These are phyloP conservation scores for Prunus mongolica DNA, from an alignment of 306 rosid species.

Conservation along the genomic window DNA sequence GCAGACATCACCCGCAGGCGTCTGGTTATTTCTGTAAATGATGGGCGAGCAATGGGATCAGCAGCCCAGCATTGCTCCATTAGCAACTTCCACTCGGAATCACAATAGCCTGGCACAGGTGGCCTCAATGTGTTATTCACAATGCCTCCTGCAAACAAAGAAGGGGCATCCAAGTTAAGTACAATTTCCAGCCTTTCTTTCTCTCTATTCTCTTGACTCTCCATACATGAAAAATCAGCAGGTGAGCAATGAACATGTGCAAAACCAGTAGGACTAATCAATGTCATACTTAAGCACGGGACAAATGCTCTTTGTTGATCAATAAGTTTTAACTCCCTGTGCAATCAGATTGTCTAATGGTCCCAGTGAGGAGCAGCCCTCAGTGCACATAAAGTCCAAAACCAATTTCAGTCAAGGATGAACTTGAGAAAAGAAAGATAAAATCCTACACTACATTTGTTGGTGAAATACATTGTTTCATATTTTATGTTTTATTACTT, in stretches of 20 bases:
- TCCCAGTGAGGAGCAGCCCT: not conserved
- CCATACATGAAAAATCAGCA: not conserved
- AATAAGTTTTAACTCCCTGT: not conserved
- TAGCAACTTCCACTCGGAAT: conserved; percentile 70
- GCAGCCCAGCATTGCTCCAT: conserved; percentile 97
- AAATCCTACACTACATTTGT: too few relatives aligned
- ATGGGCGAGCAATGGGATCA: conserved; percentile 69
- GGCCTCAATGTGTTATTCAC: conserved; percentile 83
- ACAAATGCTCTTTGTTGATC: not conserved
- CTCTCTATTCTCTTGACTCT: not conserved
- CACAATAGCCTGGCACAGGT: conserved; percentile 56
- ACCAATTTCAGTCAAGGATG: not conserved
- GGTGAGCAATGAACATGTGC: not conserved
- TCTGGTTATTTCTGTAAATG: conserved; percentile 76
- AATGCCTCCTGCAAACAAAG: conserved; percentile 66
- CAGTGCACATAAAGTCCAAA: not conserved
- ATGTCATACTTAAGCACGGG: not conserved
- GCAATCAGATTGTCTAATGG: not conserved
- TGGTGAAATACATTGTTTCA: too few relatives aligned
- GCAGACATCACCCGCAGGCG: conserved; percentile 74
- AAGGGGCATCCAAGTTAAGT: conserved; percentile 3
- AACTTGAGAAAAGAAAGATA: not conserved
- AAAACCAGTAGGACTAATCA: not conserved
- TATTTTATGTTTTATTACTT: too few relatives aligned
- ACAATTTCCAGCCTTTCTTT: not conserved